A percentile compares a stretch with the other conserved stretches of the same genome.
Evolutionary conservation across 305 asterid species (phyloP).

Genomic region (Fraxinus floribunda): DNA sequence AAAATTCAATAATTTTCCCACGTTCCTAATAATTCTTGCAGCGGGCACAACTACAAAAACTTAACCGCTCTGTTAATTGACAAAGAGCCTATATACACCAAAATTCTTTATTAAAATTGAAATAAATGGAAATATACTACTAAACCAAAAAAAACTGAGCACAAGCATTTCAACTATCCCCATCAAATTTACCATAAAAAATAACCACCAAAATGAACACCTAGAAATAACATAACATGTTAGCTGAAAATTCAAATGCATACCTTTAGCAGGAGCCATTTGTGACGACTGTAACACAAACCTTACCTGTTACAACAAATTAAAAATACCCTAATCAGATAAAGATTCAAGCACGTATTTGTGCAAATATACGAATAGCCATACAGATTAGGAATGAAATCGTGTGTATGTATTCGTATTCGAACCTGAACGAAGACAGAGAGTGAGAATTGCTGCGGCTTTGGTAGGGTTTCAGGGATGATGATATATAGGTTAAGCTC

Average conservation of each 20-base stretch:
- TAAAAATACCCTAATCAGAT: not conserved
- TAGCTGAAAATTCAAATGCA: not conserved
- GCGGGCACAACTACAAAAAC: not conserved
- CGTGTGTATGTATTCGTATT: not conserved
- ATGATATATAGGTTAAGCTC: not conserved
- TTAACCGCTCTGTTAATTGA: not conserved
- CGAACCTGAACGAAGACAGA: not conserved
- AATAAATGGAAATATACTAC: not conserved
- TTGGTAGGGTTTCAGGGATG: not conserved
- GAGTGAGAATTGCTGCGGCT: not conserved
- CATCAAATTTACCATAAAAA: not conserved
- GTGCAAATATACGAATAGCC: not conserved
- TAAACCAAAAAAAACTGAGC: not conserved
- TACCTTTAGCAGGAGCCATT: slow-evolving; percentile 43
- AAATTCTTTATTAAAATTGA: not conserved
- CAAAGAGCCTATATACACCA: not conserved
- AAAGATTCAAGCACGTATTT: not conserved
- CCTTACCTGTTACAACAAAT: not conserved
- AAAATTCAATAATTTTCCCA: not conserved
- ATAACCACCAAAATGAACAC: not conserved
- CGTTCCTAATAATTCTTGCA: not conserved
- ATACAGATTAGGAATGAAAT: not conserved
- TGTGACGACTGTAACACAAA: not conserved
- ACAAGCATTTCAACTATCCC: not conserved
- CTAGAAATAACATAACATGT: not conserved